Evolutionary conservation across 306 rosid genomes (phyloP).

Genomic region (Luffa acutangula): DNA sequence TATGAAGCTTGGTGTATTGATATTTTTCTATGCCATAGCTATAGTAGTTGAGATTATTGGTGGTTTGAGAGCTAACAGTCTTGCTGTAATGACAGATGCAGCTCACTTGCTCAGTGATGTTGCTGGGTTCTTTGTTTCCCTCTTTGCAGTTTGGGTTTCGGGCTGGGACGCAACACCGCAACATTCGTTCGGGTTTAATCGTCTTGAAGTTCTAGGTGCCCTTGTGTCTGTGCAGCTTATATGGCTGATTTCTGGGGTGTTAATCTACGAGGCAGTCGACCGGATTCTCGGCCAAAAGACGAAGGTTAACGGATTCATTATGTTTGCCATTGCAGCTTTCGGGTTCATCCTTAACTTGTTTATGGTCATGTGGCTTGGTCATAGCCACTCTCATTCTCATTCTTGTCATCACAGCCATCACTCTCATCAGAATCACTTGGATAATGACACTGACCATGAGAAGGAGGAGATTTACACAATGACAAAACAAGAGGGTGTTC

Average conservation of each 20-base stretch:
- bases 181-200: slow-evolving; percentile 71
- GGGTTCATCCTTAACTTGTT: slow-evolving; percentile 61
- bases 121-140: slow-evolving; percentile 67
- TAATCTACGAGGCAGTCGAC: slow-evolving; percentile 64
- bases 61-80: slow-evolving; percentile 79
- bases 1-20: slow-evolving; percentile 50
- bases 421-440: slow-evolving; percentile 6
- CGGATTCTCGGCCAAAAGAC: slow-evolving; percentile 31
- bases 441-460: slow-evolving; percentile 17
- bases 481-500: slow-evolving; percentile 32
- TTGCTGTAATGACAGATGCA: slow-evolving; percentile 77
- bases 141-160: slow-evolving; percentile 76
- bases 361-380: slow-evolving; percentile 92
- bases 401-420: not conserved
- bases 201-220: slow-evolving; percentile 88
- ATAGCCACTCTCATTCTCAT: slow-evolving; percentile 17
- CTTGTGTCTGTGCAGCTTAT: slow-evolving; percentile 77
- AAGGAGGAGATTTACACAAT: not conserved
- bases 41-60: slow-evolving; percentile 69
- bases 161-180: slow-evolving; percentile 71
- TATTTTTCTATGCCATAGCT: slow-evolving; percentile 46
- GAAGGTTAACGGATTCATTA: slow-evolving; percentile 60
- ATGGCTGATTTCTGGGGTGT: slow-evolving; percentile 70
- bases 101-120: slow-evolving; percentile 84
- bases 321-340: slow-evolving; percentile 74